Percentiles rank a stretch among this genome's conserved stretches.
Conservation (phyloP, 345 rosid genomes). For the Draba incana region DNA sequence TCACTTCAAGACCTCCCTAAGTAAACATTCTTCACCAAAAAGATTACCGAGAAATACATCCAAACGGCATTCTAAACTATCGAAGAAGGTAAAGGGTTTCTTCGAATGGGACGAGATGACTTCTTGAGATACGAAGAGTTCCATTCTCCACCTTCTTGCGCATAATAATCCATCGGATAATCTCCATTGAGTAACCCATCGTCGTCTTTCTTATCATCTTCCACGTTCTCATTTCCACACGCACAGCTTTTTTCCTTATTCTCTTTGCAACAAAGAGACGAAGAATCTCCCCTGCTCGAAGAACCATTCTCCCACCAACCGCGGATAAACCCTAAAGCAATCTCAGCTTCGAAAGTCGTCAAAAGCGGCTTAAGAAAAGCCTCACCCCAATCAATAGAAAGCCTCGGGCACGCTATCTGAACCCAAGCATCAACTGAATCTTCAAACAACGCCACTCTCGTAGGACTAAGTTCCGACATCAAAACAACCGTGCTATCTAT, state of each 20-base stretch:
- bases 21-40: constrained; percentile 2
- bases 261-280: constrained; percentile 37
- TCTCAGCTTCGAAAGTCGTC: constrained; percentile 92
- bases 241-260: constrained; percentile 39
- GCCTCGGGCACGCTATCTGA: constrained; percentile 92
- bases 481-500: constrained; percentile 60
- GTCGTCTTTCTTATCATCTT: constrained; percentile 30
- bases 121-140: constrained; percentile 84
- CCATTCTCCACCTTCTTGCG: constrained; percentile 97
- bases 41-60: neutral
- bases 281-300: constrained; percentile 20
- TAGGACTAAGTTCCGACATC: constrained; percentile 88
- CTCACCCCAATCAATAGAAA: constrained; percentile 97
- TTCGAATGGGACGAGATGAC: constrained; percentile 49
- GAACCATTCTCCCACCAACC: constrained; percentile 90
- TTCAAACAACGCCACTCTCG: constrained; percentile 74
- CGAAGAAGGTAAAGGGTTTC: constrained; percentile 37
- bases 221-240: constrained; percentile 38
- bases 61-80: constrained; percentile 26
- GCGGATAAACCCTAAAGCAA: constrained; percentile 62
- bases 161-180: constrained; percentile 96
- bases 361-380: constrained; percentile 78
- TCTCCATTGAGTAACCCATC: constrained; percentile 49
- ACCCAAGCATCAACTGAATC: constrained; percentile 92
- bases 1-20: neutral